Evolutionary conservation across 768 basidiomycete species (phyloP).

Genomic region (Tricholomella constricta): DNA sequence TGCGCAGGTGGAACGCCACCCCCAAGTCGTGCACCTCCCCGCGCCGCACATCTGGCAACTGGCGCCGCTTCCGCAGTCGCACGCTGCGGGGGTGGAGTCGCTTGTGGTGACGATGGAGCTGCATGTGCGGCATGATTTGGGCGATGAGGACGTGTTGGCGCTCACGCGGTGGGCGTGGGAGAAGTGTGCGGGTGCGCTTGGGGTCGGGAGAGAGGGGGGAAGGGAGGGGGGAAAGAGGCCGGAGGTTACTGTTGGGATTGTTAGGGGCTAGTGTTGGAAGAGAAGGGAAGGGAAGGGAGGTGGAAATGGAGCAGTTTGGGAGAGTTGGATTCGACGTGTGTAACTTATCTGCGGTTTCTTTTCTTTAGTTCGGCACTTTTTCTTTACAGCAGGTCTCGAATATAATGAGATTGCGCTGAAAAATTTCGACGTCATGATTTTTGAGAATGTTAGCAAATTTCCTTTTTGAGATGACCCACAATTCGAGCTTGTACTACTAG

Average conservation of each 20-base stretch:
- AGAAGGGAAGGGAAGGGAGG: too few relatives aligned
- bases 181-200: constrained; percentile 56
- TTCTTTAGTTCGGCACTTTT: too few relatives aligned
- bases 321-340: too few relatives aligned
- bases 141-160: constrained; percentile 69
- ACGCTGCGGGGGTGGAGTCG: constrained; percentile 23
- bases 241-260: constrained; percentile 75
- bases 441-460: too few relatives aligned
- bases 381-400: too few relatives aligned
- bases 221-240: constrained; percentile 44
- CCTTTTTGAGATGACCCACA: too few relatives aligned
- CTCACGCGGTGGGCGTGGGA: constrained; percentile 81
- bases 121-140: constrained; percentile 67
- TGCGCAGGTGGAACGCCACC: constrained; percentile 83
- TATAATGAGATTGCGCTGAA: too few relatives aligned
- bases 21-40: constrained; percentile 78
- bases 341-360: too few relatives aligned
- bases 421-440: too few relatives aligned
- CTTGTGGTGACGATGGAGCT: constrained; percentile 80
- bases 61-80: constrained; percentile 41
- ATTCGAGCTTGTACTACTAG: too few relatives aligned
- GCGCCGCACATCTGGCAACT: constrained; percentile 92
- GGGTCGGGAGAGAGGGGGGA: constrained; percentile 41
- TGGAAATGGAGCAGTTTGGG: too few relatives aligned
- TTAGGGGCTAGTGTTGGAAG: constrained; percentile 64